Conservation (phyloP, 2,329 filamentous ascomycete genomes). For the Thelonectria blattea region DNA sequence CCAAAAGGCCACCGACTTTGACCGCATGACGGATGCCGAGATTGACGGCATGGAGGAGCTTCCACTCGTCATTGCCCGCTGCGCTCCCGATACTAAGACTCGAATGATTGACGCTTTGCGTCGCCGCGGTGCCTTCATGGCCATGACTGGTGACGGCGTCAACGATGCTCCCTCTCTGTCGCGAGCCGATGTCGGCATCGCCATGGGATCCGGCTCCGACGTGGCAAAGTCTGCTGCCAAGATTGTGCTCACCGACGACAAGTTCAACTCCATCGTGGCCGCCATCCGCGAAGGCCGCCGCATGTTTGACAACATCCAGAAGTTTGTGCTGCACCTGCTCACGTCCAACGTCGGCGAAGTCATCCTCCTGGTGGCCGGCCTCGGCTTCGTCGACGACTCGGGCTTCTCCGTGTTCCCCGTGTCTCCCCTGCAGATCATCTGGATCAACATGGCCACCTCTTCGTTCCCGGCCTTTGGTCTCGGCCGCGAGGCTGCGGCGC, state of each 20-base stretch:
- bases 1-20: slow-evolving; percentile 79
- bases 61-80: slow-evolving; percentile 82
- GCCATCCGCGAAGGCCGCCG: slow-evolving; percentile 83
- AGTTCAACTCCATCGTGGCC: slow-evolving; percentile 85
- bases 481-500: slow-evolving; percentile 76
- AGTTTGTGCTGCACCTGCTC: slow-evolving; percentile 82
- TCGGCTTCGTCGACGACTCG: slow-evolving; percentile 76
- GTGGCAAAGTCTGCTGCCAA: slow-evolving; percentile 83
- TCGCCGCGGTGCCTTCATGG: slow-evolving; percentile 75
- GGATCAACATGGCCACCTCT: slow-evolving; percentile 94
- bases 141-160: slow-evolving; percentile 89
- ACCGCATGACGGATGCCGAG: slow-evolving; percentile 75
- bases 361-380: slow-evolving; percentile 78
- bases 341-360: slow-evolving; percentile 86
- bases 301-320: slow-evolving; percentile 90
- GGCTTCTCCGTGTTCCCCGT: slow-evolving; percentile 84
- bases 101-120: slow-evolving; percentile 90
- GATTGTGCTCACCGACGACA: slow-evolving; percentile 87
- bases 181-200: slow-evolving; percentile 83
- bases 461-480: slow-evolving; percentile 88
- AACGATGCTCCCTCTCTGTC: slow-evolving; percentile 86
- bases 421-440: slow-evolving; percentile 84
- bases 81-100: slow-evolving; percentile 85
- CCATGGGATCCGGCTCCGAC: slow-evolving; percentile 88
- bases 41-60: slow-evolving; percentile 78